These are phyloP conservation scores for Elsinoe arachidis DNA, from an alignment of 2,329 filamentous ascomycete genomes.

Conservation along the genomic window DNA sequence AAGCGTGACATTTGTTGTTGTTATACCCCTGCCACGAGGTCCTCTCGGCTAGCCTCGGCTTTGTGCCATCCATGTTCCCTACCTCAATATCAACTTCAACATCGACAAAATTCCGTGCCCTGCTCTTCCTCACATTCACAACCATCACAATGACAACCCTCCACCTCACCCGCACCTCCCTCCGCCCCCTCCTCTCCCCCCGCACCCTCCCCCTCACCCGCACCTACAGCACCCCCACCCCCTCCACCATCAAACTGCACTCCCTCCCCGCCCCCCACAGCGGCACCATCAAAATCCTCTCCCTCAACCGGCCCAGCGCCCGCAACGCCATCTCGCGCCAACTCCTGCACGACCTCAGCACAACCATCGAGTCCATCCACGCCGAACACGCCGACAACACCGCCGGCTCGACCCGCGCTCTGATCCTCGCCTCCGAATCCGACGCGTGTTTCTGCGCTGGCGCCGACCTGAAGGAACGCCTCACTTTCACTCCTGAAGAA, in stretches of 20 bases:
- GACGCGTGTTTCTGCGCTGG: slow-evolving; percentile 87
- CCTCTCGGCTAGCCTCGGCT: slow-evolving; percentile 1
- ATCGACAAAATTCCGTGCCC: not conserved
- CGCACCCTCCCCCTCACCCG: not conserved
- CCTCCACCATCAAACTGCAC: slow-evolving; percentile 52
- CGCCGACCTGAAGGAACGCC: slow-evolving; percentile 85
- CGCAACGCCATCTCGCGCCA: slow-evolving; percentile 85
- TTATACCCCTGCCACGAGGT: not conserved
- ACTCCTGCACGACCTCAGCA: slow-evolving; percentile 62
- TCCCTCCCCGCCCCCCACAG: slow-evolving; percentile 68
- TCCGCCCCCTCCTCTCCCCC: not conserved
- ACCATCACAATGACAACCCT: not conserved
- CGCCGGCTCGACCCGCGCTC: slow-evolving; percentile 58
- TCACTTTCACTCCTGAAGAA: slow-evolving; percentile 69
- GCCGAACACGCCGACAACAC: slow-evolving; percentile 39
- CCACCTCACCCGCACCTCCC: not conserved
- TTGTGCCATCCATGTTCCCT: not conserved
- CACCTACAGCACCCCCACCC: slow-evolving; percentile 17
- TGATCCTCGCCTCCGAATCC: slow-evolving; percentile 78
- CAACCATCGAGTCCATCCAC: slow-evolving; percentile 64
- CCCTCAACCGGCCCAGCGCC: slow-evolving; percentile 73
- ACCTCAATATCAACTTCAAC: not conserved
- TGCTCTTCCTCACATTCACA: not conserved
- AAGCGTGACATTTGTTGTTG: not conserved
- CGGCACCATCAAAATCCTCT: slow-evolving; percentile 79